These are phyloP conservation scores for Mycena sanguinolenta DNA, from an alignment of 768 basidiomycete genomes.

Conservation along the genomic window DNA sequence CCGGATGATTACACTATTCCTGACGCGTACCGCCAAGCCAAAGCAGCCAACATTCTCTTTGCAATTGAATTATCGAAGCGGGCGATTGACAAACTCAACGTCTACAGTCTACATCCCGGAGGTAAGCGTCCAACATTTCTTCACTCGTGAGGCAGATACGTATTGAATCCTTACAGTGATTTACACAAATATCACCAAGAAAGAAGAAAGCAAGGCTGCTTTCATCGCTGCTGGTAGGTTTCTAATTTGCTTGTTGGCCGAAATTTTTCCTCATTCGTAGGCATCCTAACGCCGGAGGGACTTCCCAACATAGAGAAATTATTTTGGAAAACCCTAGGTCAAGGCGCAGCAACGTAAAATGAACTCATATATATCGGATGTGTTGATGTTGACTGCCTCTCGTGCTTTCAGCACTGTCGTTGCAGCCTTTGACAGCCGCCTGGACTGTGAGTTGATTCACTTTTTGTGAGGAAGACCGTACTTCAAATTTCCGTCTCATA, in stretches of 20 bases:
- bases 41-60: neutral
- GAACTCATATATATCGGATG: neutral
- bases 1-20: neutral
- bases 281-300: neutral
- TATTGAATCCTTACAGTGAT: neutral
- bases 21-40: neutral
- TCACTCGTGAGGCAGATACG: too few species aligned
- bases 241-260: neutral
- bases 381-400: neutral
- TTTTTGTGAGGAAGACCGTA: too few species aligned
- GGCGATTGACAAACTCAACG: too few species aligned
- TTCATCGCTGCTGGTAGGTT: neutral
- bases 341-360: neutral
- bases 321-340: neutral
- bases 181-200: neutral
- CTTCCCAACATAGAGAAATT: neutral
- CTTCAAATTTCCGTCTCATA: too few species aligned
- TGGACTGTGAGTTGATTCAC: neutral
- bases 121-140: too few species aligned
- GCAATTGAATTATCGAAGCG: too few species aligned
- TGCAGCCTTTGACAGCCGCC: neutral
- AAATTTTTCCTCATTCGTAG: too few species aligned
- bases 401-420: neutral
- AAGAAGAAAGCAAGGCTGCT: neutral
- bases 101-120: too few species aligned